These are phyloP conservation scores for Penicillium taxi DNA, from an alignment of 495 filamentous ascomycete genomes.

Conservation along the genomic window DNA sequence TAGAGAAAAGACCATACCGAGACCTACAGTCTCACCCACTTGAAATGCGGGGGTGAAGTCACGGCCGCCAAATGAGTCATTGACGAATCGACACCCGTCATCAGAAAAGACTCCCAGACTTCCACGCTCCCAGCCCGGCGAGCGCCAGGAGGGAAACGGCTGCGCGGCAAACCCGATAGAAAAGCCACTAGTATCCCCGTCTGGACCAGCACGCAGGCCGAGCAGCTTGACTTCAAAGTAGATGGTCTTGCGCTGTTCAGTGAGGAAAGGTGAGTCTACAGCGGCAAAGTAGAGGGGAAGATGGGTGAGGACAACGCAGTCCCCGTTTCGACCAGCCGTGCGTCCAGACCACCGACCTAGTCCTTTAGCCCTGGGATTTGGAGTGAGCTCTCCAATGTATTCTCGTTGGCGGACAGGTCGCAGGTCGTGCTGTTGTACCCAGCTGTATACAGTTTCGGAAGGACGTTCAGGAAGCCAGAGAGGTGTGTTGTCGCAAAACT, in stretches of 20 bases:
- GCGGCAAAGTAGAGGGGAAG: slow-evolving; percentile 69
- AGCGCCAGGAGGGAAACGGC: slow-evolving; percentile 79
- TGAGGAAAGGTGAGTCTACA: slow-evolving; percentile 57
- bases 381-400: slow-evolving; percentile 37
- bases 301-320: slow-evolving; percentile 50
- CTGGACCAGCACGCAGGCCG: slow-evolving; percentile 29
- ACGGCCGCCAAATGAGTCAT: slow-evolving; percentile 77
- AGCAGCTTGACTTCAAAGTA: slow-evolving; percentile 73
- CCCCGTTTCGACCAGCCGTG: slow-evolving; percentile 31
- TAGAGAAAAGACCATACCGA: slow-evolving; percentile 61
- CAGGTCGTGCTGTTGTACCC: slow-evolving; percentile 36
- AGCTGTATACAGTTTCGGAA: slow-evolving; percentile 29
- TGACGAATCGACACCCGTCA: slow-evolving; percentile 80
- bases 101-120: slow-evolving; percentile 84
- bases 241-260: slow-evolving; percentile 48
- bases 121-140: slow-evolving; percentile 86
- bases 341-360: slow-evolving; percentile 39
- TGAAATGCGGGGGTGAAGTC: slow-evolving; percentile 55
- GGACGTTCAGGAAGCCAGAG: slow-evolving; percentile 50
- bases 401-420: slow-evolving; percentile 39
- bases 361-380: too few species aligned
- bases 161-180: slow-evolving; percentile 71
- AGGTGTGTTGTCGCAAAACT: slow-evolving; percentile 60
- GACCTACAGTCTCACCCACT: slow-evolving; percentile 49
- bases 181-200: slow-evolving; percentile 50